phyloP scores from a whole-genome alignment of 345 rosid species.

The Psidium friedrichsthalianum region DNA sequence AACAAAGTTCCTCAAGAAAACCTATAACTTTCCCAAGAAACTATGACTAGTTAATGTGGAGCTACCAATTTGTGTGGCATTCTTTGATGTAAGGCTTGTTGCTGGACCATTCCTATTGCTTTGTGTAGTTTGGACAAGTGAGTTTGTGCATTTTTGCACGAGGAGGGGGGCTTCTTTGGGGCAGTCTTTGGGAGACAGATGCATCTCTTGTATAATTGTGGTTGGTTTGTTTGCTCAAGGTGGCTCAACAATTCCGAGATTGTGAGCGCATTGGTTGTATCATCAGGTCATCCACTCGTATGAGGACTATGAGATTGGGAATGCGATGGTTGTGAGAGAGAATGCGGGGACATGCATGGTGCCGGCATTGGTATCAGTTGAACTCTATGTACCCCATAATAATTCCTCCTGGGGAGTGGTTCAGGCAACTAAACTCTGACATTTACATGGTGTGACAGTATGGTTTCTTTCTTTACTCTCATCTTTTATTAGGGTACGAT shows the following conservation, averaged over 20 bases:
- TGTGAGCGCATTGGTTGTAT: neutral
- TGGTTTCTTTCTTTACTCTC: neutral
- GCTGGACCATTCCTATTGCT: neutral
- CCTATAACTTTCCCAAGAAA: slow-evolving; percentile 79
- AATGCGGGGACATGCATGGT: neutral
- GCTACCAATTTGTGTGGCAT: neutral
- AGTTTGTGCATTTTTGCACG: neutral
- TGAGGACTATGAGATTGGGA: neutral
- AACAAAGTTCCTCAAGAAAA: slow-evolving; percentile 77
- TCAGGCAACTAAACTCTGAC: neutral
- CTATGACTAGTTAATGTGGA: slow-evolving; percentile 7
- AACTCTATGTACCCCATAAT: neutral
- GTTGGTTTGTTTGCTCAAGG: neutral
- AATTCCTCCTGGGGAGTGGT: neutral
- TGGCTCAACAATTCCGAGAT: neutral
- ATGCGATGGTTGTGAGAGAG: neutral
- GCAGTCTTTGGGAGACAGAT: neutral
- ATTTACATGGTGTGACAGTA: neutral
- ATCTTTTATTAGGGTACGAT: neutral
- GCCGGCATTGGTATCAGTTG: neutral
- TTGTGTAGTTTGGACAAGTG: neutral
- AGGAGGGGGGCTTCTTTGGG: neutral
- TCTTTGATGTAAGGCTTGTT: neutral
- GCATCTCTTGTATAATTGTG: neutral
- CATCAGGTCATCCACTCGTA: neutral